A percentile compares a stretch with the other conserved stretches of the same genome.
Evolutionary conservation across 305 asterid species (phyloP).

Genomic region (Fraxinus dipetala): DNA sequence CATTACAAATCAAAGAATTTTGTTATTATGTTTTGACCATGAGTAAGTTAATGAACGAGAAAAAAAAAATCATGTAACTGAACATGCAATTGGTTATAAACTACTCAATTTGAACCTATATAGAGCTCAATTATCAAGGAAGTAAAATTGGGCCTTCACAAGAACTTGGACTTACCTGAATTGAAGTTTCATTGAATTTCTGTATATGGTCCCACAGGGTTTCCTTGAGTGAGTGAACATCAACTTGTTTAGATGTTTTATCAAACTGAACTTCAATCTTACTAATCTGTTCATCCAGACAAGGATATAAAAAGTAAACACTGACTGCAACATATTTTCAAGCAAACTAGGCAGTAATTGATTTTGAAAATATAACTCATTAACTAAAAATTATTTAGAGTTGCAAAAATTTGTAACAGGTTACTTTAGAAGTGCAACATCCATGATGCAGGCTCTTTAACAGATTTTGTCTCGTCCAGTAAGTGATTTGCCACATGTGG

Average conservation of each 20-base stretch:
- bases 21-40: neutral
- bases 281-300: constrained; percentile 49
- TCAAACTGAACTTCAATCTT: constrained; percentile 86
- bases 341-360: neutral
- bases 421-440: neutral
- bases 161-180: constrained; percentile 38
- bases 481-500: neutral
- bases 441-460: neutral
- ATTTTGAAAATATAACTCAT: neutral
- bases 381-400: neutral
- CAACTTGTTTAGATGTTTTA: constrained; percentile 85
- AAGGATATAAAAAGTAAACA: neutral
- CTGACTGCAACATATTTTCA: constrained; percentile 4
- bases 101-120: neutral
- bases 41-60: neutral
- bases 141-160: neutral
- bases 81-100: neutral
- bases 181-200: constrained; percentile 31
- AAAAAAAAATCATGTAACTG: neutral
- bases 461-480: neutral
- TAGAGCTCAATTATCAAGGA: neutral
- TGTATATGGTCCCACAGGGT: constrained; percentile 80
- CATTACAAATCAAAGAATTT: neutral
- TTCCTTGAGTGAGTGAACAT: constrained; percentile 86
- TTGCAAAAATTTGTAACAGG: neutral